Base-by-base conservation (phyloP, 768 basidiomycete species). In the Lentinus tigrinus region DNA sequence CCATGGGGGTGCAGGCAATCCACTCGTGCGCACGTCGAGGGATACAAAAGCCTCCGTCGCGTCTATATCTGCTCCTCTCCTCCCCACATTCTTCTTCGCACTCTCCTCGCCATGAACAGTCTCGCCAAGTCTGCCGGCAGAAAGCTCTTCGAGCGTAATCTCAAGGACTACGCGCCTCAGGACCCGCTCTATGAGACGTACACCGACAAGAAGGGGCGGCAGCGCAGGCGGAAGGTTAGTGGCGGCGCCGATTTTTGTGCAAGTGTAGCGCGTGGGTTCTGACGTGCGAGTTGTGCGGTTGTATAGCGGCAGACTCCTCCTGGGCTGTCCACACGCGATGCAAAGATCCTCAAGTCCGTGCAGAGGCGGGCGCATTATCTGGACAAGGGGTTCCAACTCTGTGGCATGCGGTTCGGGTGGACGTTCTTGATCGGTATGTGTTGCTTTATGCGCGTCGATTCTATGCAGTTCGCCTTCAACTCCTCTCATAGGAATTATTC, bases 351-450 rank as follows among this genome's bases (percentile, higher is more conserved):
- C 40, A 81, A 81, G 63, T 82, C 85, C 19, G 85, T 97, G 31
- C 84, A 90, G 66, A 78, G 80, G 34, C 79, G 93, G 6, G 93
- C 93, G 1, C 91, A 90, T 65, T 84, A 87, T 69, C 86, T 97
- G 54, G 95, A 97, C 75, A 94, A 92, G 71, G 86, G 91, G 2
- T 91, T 97, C 77, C 77, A 69, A 42, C 28, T 96, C 1, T 89
- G 86, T 59, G 93, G 95, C 10, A 68, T 95, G 52, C 83, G 85
- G 13, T 93, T 96, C 58, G 95, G 95, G 0, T 95, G 88, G 88
- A 84, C 91, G 0, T 89, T 93, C 73, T 70, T 91, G 66, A 88
- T 94, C 56, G 69, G 79, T 80, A 52, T 42, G 76, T 62, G 11
- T 16, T 11, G 17, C 9, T 59, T 37, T 3, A 17, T 8, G 16